Percentiles rank a stretch among this genome's conserved stretches.
Conservation (phyloP, 2,329 filamentous ascomycete genomes). For the Fusarium secorum region DNA sequence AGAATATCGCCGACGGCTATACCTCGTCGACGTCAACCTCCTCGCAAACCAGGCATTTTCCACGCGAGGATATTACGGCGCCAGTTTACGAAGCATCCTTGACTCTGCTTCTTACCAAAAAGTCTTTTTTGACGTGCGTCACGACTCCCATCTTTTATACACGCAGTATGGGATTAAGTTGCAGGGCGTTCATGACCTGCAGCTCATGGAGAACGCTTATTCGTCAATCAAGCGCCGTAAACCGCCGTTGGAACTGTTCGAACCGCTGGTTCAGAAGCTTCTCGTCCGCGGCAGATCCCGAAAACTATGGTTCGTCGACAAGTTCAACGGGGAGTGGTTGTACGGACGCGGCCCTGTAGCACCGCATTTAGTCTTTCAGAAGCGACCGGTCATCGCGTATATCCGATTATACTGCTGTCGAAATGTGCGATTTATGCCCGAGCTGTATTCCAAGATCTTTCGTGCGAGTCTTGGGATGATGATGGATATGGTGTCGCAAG, state of each 20-base stretch:
- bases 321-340: neutral
- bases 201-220: neutral
- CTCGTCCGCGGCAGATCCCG: fast-evolving
- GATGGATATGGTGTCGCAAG: neutral
- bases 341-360: neutral
- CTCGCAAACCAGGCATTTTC: neutral
- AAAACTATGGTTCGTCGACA: neutral
- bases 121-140: neutral
- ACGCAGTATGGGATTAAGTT: neutral
- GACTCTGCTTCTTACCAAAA: neutral
- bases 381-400: fast-evolving
- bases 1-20: neutral
- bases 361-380: fast-evolving
- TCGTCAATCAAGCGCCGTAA: no score
- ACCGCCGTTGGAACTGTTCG: no score
- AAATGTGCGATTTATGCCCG: neutral
- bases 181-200: neutral
- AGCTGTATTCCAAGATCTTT: neutral
- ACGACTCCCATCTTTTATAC: neutral
- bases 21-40: neutral
- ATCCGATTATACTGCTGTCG: neutral
- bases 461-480: no score
- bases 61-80: neutral
- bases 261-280: no score
- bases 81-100: neutral